Evolutionary conservation across 2,329 filamentous ascomycete species (phyloP).

Genomic region (Colletotrichum tamarilloi): DNA sequence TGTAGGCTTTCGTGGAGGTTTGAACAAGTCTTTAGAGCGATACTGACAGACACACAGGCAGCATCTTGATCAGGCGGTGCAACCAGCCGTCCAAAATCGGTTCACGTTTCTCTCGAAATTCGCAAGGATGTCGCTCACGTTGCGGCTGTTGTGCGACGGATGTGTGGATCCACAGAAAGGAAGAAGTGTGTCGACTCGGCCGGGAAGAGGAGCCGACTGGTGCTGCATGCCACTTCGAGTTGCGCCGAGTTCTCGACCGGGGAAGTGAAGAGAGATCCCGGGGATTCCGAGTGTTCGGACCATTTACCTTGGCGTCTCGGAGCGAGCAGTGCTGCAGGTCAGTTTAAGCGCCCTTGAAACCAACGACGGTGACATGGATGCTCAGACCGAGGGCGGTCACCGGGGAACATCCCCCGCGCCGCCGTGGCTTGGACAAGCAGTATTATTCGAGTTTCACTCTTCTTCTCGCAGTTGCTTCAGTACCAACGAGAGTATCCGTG

Average conservation of each 20-base stretch:
- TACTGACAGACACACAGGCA: background rate
- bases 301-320: slow-evolving; percentile 22
- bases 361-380: slow-evolving; percentile 22
- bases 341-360: slow-evolving; percentile 19
- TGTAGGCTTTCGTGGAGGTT: background rate
- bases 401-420: slow-evolving; percentile 28
- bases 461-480: background rate
- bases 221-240: slow-evolving; percentile 9
- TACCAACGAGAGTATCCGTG: background rate
- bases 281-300: slow-evolving; percentile 32
- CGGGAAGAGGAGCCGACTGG: slow-evolving; percentile 25
- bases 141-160: background rate
- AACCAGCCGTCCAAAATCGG: background rate
- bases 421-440: slow-evolving; percentile 1
- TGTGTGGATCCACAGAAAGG: background rate
- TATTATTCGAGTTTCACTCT: slow-evolving; percentile 13
- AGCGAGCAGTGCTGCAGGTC: background rate
- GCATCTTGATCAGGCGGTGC: background rate
- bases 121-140: background rate
- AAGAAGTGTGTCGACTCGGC: slow-evolving; percentile 11
- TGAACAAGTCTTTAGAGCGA: background rate
- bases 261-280: slow-evolving; percentile 23
- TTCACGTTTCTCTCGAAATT: background rate
- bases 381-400: slow-evolving; percentile 14
- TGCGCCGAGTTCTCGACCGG: slow-evolving; percentile 32